Conservation (phyloP, 108 stramenopile species). For the Skeletonema grethae region DNA sequence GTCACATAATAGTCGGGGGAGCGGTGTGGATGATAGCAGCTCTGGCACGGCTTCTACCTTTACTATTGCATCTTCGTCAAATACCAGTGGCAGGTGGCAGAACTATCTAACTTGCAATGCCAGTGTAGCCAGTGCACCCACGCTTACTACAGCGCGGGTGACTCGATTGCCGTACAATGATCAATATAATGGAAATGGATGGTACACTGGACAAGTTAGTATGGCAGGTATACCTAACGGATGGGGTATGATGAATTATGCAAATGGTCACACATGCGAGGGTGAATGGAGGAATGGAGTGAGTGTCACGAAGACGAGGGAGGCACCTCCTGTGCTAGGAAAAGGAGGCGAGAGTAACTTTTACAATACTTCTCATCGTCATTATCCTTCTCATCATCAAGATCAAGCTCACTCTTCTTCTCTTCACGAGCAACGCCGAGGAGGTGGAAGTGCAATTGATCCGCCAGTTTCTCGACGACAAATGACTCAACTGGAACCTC, state of each 20-base stretch:
- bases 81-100: conserved; percentile 25
- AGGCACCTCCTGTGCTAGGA: conserved; percentile 6
- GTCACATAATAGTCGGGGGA: not conserved
- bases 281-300: conserved; percentile 38
- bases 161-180: conserved; percentile 52
- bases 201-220: conserved; percentile 45
- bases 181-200: conserved; percentile 29
- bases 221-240: conserved; percentile 37
- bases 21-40: conserved; percentile 14
- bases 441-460: not conserved
- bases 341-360: not conserved
- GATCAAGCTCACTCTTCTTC: not conserved
- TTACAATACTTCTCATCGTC: conserved; percentile 12
- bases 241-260: conserved; percentile 42
- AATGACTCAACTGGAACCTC: conserved; percentile 6
- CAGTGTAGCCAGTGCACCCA: not conserved
- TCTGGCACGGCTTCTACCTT: conserved; percentile 44
- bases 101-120: conserved; percentile 12
- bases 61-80: conserved; percentile 31
- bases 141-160: conserved; percentile 17
- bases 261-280: conserved; percentile 30
- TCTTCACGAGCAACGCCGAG: not conserved
- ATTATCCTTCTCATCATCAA: not conserved
- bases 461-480: not conserved
- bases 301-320: conserved; percentile 6